A percentile compares a stretch with the other conserved stretches of the same genome.
Conservation (phyloP, 208 protist species). For the Balamuthia mandrillaris region DNA sequence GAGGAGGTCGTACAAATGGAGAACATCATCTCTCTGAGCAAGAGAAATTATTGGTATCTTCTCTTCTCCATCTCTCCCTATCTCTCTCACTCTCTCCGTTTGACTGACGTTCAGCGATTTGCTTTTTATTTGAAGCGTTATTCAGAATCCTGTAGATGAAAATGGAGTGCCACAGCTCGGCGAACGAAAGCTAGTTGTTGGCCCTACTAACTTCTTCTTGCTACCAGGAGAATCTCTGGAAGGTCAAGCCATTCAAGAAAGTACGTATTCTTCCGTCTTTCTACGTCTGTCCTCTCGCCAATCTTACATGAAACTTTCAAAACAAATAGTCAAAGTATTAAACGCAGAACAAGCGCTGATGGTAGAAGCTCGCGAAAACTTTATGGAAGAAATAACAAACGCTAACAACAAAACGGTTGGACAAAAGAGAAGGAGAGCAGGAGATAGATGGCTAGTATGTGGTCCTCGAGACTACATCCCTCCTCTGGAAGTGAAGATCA, state of each 20-base stretch:
- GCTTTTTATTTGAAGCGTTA: conserved; percentile 5
- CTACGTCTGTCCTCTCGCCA: too few relatives aligned
- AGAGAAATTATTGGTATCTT: conserved; percentile 54
- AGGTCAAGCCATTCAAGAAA: conserved; percentile 55
- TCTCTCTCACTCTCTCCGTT: not conserved
- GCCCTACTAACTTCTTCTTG: conserved; percentile 81
- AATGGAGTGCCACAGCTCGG: conserved; percentile 59
- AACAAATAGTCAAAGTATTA: conserved; percentile 72
- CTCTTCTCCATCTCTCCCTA: not conserved
- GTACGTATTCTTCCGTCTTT: not conserved
- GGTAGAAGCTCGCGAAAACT: conserved; percentile 72
- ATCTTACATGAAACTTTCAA: too few relatives aligned
- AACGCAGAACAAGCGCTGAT: conserved; percentile 79
- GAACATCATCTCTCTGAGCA: conserved; percentile 57
- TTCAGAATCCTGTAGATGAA: conserved; percentile 57
- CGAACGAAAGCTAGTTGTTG: conserved; percentile 66
- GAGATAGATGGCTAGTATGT: conserved; percentile 83
- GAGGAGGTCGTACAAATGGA: conserved; percentile 71
- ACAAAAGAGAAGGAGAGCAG: conserved; percentile 35
- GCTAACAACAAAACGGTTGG: not conserved
- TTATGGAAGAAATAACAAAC: conserved; percentile 61
- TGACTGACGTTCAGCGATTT: not conserved
- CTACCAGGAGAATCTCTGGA: conserved; percentile 77
- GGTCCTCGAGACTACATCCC: conserved; percentile 80
- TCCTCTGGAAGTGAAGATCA: conserved; percentile 63